Conservation (phyloP, 2,329 filamentous ascomycete species). For the Chaetomium sp. region DNA sequence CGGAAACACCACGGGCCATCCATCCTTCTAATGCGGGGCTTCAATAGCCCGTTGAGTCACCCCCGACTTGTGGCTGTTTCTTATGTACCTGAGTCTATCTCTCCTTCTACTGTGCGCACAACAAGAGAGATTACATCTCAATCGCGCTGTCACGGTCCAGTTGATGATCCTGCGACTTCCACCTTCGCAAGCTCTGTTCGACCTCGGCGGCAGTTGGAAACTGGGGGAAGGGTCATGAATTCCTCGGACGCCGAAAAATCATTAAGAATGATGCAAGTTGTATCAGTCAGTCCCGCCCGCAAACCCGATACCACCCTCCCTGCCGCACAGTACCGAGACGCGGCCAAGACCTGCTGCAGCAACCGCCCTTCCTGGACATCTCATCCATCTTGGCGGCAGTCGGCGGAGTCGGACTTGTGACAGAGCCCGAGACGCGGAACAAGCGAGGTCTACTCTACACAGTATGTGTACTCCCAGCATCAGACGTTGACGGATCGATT, state of each 20-base stretch:
- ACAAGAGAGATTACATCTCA: neutral
- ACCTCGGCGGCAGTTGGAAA: conserved; percentile 13
- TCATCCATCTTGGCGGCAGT: conserved; percentile 15
- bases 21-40: neutral
- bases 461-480: neutral
- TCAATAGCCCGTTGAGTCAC: neutral
- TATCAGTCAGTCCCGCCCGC: conserved; percentile 5
- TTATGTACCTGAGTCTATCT: neutral
- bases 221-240: conserved; percentile 11
- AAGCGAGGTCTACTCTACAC: neutral
- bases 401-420: conserved; percentile 22
- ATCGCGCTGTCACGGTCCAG: neutral
- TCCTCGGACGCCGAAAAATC: neutral
- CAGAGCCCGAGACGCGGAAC: conserved; percentile 8
- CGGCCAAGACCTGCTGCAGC: conserved; percentile 13
- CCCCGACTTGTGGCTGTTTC: neutral
- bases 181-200: neutral
- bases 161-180: neutral
- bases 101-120: neutral
- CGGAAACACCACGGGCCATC: neutral
- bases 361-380: neutral
- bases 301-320: conserved; percentile 19
- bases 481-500: neutral
- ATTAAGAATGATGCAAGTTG: conserved; percentile 13
- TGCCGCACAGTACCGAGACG: conserved; percentile 22